These are phyloP conservation scores for Ustilago lituana DNA, from an alignment of 1,284 basidiomycete species.

Conservation along the genomic window DNA sequence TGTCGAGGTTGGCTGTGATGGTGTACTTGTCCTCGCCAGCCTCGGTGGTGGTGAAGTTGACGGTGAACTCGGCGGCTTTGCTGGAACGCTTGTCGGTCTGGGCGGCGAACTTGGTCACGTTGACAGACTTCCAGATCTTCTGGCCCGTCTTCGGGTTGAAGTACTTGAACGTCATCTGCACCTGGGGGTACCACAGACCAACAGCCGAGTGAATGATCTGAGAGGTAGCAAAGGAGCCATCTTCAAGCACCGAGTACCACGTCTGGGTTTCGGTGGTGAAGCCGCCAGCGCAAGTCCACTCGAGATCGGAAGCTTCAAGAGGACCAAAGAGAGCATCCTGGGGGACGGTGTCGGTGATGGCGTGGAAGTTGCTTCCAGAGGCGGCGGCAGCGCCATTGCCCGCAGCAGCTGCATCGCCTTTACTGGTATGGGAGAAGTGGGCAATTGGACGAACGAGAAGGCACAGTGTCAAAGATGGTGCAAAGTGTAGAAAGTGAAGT, in stretches of 20 bases:
- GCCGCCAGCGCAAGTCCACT: conserved; percentile 83
- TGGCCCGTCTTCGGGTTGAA: conserved; percentile 81
- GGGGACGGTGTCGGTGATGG: conserved; percentile 57
- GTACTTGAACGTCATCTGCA: conserved; percentile 94
- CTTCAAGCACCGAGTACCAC: conserved; percentile 84
- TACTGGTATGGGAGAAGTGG: background rate
- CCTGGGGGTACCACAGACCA: conserved; percentile 90
- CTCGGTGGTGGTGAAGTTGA: conserved; percentile 73
- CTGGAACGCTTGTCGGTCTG: conserved; percentile 79
- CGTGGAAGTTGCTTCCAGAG: conserved; percentile 57
- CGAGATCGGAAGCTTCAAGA: conserved; percentile 76
- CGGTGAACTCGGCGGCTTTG: conserved; percentile 88
- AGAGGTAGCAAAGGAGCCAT: conserved; percentile 83
- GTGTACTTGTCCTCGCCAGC: conserved; percentile 77
- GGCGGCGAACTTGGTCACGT: conserved; percentile 83
- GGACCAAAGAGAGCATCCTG: conserved; percentile 74
- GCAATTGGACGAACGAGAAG: background rate
- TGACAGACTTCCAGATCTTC: conserved; percentile 86
- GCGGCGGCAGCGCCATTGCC: conserved; percentile 27
- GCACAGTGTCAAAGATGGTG: too few relatives aligned
- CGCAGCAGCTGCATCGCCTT: conserved; percentile 30
- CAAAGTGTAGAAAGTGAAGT: background rate
- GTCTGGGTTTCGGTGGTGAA: conserved; percentile 92
- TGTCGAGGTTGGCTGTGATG: conserved; percentile 81
- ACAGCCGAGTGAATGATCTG: conserved; percentile 95